Base-by-base conservation (phyloP, 108 stramenopile species). In the Conticribra guillardii region DNA sequence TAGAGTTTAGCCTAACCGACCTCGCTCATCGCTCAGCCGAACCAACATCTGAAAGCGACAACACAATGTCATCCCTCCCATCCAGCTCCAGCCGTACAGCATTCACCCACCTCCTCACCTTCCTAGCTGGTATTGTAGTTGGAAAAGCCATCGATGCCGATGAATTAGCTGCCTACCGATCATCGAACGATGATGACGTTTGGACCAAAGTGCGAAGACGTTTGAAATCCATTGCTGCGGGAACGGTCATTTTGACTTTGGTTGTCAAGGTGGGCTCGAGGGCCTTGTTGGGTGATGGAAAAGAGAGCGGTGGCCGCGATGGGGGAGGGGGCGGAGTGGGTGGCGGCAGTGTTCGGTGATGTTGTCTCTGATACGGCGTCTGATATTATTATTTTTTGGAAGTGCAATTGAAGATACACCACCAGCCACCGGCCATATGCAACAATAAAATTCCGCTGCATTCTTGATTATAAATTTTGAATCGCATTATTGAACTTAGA, bases 111-210 rank as follows among this genome's bases (percentile, higher is more conserved):
- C 34, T 72, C 26, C 2, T 72, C 21, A 59, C 61, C 26, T 56
- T 72, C 24, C 60, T 72, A 14, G 60, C 61, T 14, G 71, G 71
- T 1, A 18, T 63, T 11, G 61, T 24, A 22, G 34, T 72, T 30
- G 71, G 71, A 0, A 72, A 72, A 54, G 26, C 60, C 21, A 52
- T 72, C 16, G 71, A 72, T 44, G 59, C 60, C 27, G 71, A 72
- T 22, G 71, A 72, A 49, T 15, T 72, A 33, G 54, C 62, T 29
- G 71, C 71, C 18, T 72, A 72, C 29, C 71, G 71, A 45, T 52
- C 61, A 1, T 22, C 31, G 8, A 26, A 71, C 8, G 70, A 71
- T 26, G 46, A 57, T 21, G 24, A 27, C 21, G 47, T 33, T 11
- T 46, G 53, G 29, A 29, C 59, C 0, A 70, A 28, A n/a, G 23